Evolutionary conservation across 2,329 filamentous ascomycete genomes (phyloP).

Genomic region (Curvularia eragrostidis): DNA sequence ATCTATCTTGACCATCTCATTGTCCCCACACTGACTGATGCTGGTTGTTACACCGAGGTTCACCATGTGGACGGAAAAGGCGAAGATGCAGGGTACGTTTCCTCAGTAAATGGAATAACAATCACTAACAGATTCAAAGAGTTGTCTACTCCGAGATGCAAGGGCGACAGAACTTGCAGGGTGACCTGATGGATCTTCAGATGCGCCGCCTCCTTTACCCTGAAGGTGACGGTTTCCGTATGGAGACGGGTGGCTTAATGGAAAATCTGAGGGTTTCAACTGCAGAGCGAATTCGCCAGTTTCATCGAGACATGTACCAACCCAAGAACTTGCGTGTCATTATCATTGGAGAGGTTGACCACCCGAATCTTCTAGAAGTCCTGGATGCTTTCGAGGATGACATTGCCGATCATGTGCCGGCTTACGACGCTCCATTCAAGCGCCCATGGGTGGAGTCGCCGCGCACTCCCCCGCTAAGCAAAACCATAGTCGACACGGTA

Average conservation of each 20-base stretch:
- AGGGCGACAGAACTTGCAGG: slow-evolving; percentile 82
- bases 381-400: slow-evolving; percentile 88
- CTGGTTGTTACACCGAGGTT: slow-evolving; percentile 92
- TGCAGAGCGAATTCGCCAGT: slow-evolving; percentile 88
- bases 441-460: slow-evolving; percentile 91
- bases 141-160: slow-evolving; percentile 99
- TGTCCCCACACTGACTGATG: slow-evolving; percentile 88
- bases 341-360: slow-evolving; percentile 89
- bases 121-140: slow-evolving; percentile 47
- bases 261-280: slow-evolving; percentile 86
- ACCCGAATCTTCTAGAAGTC: slow-evolving; percentile 78
- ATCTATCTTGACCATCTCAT: slow-evolving; percentile 96
- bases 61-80: slow-evolving; percentile 94
- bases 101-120: background rate
- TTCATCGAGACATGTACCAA: slow-evolving; percentile 97
- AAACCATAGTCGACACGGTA: slow-evolving; percentile 77
- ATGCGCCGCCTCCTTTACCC: slow-evolving; percentile 84
- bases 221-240: slow-evolving; percentile 88
- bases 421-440: slow-evolving; percentile 76
- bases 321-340: slow-evolving; percentile 92
- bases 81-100: slow-evolving; percentile 75
- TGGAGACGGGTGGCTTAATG: slow-evolving; percentile 98
- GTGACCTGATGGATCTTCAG: slow-evolving; percentile 85
- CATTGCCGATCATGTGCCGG: slow-evolving; percentile 81
- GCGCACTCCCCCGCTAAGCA: slow-evolving; percentile 73